phyloP scores from a whole-genome alignment of 345 rosid species.

The Triadica sebifera region DNA sequence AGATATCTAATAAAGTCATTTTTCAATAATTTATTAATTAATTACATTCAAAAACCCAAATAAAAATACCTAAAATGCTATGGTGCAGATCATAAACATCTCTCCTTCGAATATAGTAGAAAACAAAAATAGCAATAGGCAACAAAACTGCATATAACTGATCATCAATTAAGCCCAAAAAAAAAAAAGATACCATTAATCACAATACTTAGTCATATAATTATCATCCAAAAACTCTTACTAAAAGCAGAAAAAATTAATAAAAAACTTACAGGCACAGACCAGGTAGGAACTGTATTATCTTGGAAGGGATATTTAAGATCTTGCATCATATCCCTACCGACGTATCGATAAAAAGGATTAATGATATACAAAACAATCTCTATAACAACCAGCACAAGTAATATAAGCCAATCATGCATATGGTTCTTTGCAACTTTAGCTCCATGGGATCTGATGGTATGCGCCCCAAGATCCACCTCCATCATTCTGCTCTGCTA shows the following conservation, averaged over 20 bases:
- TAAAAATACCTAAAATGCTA: slow-evolving; percentile 54
- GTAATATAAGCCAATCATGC: slow-evolving; percentile 76
- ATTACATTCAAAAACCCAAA: neutral
- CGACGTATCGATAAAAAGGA: slow-evolving; percentile 80
- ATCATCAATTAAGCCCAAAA: slow-evolving; percentile 15
- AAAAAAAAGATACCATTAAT: too few species aligned
- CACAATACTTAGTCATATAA: too few species aligned
- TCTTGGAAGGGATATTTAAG: slow-evolving; percentile 71
- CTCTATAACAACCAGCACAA: slow-evolving; percentile 48
- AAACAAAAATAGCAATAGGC: slow-evolving; percentile 51
- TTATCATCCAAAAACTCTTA: neutral
- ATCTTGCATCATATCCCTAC: slow-evolving; percentile 72
- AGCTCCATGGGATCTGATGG: slow-evolving; percentile 57
- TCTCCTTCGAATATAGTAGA: slow-evolving; percentile 51
- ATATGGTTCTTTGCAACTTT: slow-evolving; percentile 53
- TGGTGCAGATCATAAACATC: slow-evolving; percentile 84
- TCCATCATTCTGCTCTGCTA: slow-evolving; percentile 43
- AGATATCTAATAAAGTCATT: neutral
- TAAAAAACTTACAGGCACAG: slow-evolving; percentile 55
- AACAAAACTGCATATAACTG: slow-evolving; percentile 55
- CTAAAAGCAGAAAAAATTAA: neutral
- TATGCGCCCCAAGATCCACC: slow-evolving; percentile 45
- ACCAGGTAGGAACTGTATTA: slow-evolving; percentile 69
- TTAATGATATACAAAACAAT: slow-evolving; percentile 40
- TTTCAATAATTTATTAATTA: neutral